A percentile compares a stretch with the other conserved stretches of the same genome.
Evolutionary conservation across 2,329 filamentous ascomycete species (phyloP).

Genomic region (Penicillium sp.): DNA sequence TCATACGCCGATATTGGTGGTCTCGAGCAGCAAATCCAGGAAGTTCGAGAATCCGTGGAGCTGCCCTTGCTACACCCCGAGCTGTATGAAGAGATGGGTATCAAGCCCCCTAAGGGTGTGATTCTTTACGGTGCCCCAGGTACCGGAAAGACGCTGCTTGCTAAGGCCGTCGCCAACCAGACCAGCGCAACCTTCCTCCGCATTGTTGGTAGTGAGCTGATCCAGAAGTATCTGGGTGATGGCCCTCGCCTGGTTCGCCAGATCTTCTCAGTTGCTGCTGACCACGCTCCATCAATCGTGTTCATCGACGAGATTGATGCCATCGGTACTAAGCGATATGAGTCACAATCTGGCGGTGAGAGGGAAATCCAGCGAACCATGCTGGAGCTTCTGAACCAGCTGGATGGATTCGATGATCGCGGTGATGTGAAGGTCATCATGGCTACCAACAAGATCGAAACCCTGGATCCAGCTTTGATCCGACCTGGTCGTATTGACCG

Average conservation of each 20-base stretch:
- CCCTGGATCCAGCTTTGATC: conserved; percentile 91
- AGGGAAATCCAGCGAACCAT: conserved; percentile 97
- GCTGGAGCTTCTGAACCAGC: conserved; percentile 95
- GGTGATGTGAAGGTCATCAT: conserved; percentile 99
- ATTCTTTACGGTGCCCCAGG: conserved; percentile 97
- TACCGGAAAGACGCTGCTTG: conserved; percentile 92
- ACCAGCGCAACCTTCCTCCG: conserved; percentile 98
- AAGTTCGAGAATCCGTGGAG: conserved; percentile 96
- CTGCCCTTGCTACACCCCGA: conserved; percentile 92
- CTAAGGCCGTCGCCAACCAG: conserved; percentile 96
- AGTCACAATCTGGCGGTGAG: conserved; percentile 94
- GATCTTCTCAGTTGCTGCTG: conserved; percentile 84
- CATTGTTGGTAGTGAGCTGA: conserved; percentile 94
- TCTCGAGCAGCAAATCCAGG: conserved; percentile 90
- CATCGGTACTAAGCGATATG: conserved; percentile 98
- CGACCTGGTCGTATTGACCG: conserved; percentile 96
- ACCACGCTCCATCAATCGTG: conserved; percentile 94
- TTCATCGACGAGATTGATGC: conserved; percentile 99
- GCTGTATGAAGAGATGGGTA: conserved; percentile 99
- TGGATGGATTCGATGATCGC: conserved; percentile 97
- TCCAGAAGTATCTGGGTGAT: conserved; percentile 98
- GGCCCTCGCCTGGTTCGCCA: conserved; percentile 92
- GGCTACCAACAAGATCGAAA: conserved; percentile 99
- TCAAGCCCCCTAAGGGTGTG: conserved; percentile 98
- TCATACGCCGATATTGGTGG: conserved; percentile 99